Percentiles rank a stretch among this genome's conserved stretches.
phyloP scores from a whole-genome alignment of 2,329 filamentous ascomycete genomes.

The Alternaria solani region DNA sequence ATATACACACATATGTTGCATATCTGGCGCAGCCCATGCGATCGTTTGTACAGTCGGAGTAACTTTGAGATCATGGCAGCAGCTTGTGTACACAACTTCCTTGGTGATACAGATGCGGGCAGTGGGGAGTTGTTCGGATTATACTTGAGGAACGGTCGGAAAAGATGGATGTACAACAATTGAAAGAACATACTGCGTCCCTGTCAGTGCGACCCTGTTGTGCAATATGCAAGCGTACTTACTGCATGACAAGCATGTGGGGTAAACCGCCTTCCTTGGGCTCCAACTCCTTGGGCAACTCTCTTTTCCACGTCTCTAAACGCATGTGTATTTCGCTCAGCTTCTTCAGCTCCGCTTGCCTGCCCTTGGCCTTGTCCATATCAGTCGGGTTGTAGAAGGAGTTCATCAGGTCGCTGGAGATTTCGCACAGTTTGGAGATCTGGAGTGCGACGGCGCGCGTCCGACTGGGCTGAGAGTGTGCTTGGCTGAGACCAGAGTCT shows the following conservation, averaged over 20 bases:
- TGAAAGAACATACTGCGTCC: conserved; percentile 90
- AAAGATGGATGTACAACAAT: conserved; percentile 92
- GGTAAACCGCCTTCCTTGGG: conserved; percentile 88
- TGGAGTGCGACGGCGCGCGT: conserved; percentile 78
- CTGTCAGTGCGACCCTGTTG: conserved; percentile 29
- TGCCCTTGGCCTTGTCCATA: conserved; percentile 70
- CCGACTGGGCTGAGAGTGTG: conserved; percentile 78
- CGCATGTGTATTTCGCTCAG: conserved; percentile 90
- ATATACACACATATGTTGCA: conserved; percentile 98
- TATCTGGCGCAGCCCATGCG: conserved; percentile 89
- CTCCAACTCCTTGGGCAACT: conserved; percentile 85
- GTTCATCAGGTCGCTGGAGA: conserved; percentile 86
- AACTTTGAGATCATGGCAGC: conserved; percentile 90
- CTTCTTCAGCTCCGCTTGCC: conserved; percentile 87
- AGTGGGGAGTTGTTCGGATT: conserved; percentile 81
- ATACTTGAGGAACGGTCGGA: conserved; percentile 94
- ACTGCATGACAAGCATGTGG: conserved; percentile 86
- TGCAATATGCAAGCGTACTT: conserved; percentile 55
- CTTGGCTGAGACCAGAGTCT: conserved; percentile 78
- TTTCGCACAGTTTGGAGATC: conserved; percentile 85
- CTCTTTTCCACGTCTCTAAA: conserved; percentile 86
- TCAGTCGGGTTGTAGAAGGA: conserved; percentile 88
- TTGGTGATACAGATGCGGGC: conserved; percentile 85
- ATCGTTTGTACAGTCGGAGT: conserved; percentile 92
- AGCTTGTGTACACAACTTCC: conserved; percentile 89